Conservation (phyloP, 192 early-diverging fungal species). For the Borealophlyctis nickersoniae region DNA sequence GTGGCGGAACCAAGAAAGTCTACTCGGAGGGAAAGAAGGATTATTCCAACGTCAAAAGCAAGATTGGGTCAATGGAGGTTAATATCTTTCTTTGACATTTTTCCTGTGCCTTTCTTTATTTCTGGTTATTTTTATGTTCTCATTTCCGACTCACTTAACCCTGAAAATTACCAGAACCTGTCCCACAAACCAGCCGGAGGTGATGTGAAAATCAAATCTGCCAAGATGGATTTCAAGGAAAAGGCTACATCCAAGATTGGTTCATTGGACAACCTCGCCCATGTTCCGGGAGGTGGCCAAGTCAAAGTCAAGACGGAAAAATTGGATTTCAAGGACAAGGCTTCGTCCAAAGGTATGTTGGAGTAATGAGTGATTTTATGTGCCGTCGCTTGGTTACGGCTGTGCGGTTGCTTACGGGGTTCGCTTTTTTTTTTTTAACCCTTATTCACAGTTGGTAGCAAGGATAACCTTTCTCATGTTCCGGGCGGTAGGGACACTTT, state of each 20-base stretch:
- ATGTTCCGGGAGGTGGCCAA: slow-evolving; percentile 1
- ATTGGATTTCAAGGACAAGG: slow-evolving; percentile 4
- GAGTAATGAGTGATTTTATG: no score
- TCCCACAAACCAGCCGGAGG: slow-evolving; percentile 12
- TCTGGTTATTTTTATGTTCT: background rate
- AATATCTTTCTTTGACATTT: background rate
- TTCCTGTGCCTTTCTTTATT: no score
- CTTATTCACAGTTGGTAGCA: no score
- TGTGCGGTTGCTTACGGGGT: no score
- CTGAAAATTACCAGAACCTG: slow-evolving; percentile 6
- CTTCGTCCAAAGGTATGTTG: no score
- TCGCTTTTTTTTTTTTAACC: no score
- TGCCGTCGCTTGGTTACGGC: no score
- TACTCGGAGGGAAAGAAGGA: background rate
- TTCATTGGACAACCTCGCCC: slow-evolving; percentile 2
- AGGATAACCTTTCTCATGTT: no score
- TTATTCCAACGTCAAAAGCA: slow-evolving; percentile 4
- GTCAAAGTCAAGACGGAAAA: background rate
- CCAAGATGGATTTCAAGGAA: slow-evolving; percentile 5
- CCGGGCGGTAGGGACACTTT: no score
- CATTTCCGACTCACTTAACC: background rate
- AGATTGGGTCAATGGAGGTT: slow-evolving; percentile 16
- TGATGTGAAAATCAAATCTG: background rate
- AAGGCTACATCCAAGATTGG: slow-evolving; percentile 1
- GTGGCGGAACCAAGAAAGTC: slow-evolving; percentile 9